Conservation (phyloP, 768 basidiomycete genomes). For the Filobasidium floriforme region DNA sequence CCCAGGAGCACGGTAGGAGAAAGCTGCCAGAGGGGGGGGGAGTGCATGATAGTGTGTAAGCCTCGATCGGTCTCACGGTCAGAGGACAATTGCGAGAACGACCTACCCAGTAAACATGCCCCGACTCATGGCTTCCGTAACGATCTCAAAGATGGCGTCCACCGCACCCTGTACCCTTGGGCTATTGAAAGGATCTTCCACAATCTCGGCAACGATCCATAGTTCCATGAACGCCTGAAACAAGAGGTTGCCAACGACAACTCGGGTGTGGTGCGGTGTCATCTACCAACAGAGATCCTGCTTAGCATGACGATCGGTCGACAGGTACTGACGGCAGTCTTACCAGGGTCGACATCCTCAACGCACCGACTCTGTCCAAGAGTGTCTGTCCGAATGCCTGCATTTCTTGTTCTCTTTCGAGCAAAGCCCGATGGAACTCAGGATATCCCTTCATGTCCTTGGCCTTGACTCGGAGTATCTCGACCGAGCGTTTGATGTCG, state of each 20-base stretch:
- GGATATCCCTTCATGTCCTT: slow-evolving; percentile 4
- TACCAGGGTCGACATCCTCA: slow-evolving; percentile 18
- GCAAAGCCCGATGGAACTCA: slow-evolving; percentile 7
- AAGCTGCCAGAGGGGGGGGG: slow-evolving; percentile 7
- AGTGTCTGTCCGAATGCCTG: slow-evolving; percentile 4
- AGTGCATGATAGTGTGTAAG: background rate
- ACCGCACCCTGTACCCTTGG: slow-evolving; percentile 9
- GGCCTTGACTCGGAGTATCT: slow-evolving; percentile 10
- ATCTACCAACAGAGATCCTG: background rate
- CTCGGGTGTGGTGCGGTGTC: slow-evolving; percentile 16
- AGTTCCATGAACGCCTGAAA: slow-evolving; percentile 17
- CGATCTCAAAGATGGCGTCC: slow-evolving; percentile 16
- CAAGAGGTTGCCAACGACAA: slow-evolving; percentile 13
- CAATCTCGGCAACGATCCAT: slow-evolving; percentile 16
- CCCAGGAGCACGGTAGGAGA: slow-evolving; percentile 15
- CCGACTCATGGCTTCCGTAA: slow-evolving; percentile 13
- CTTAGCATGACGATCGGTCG: background rate
- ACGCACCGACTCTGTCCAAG: slow-evolving; percentile 4
- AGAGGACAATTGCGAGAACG: background rate
- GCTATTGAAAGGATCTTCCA: slow-evolving; percentile 5
- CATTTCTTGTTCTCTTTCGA: slow-evolving; percentile 2
- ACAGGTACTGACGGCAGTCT: background rate
- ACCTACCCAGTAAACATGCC: slow-evolving; percentile 17
- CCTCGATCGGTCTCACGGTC: background rate
- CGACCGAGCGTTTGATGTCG: slow-evolving; percentile 18